Base-by-base conservation (phyloP, 2,329 filamentous ascomycete species). In the Fusarium buxicola region DNA sequence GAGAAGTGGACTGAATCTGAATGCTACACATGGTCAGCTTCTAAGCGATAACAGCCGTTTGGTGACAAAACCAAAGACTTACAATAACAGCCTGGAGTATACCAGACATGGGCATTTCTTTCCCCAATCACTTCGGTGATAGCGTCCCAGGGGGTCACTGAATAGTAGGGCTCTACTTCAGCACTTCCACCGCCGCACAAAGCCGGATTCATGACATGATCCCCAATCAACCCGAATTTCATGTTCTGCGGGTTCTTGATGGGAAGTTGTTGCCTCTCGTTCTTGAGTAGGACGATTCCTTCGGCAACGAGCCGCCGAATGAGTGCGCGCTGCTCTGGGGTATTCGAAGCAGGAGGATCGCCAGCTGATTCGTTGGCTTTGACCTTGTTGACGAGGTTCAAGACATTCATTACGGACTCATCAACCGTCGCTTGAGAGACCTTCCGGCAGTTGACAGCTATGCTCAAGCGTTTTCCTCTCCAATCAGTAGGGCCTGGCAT, bases 201-300 rank as follows among this genome's bases (percentile, higher is more conserved):
- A 11, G 74, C 60, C 21, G 75, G 72, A 7, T 71, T 66, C 41
- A 73, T 74, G 27, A 74, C 66, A 12, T 86, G 85, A 11, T 76
- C 72, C 2, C 75, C 74, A 28, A 77, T 72, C 4, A 76, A 50
- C 2, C 71, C 70, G 7, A 70, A 78, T 11, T 83, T 75, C 1
- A 80, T 41, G 2, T 58, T 60, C 25, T 67, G 49, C 0, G 58
- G 47, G 7, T 63, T 52, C 18, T 70, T 41, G n/a, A 66, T 64
- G 0, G 63, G 63, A 2, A 66, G 5, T 1, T n/a, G 31, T 3
- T 28, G 6, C 0, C 40, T 49, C 2, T 59, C 9, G 1, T 66
- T 64, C 43, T 64, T 66, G 6, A 66, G 25, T 2, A 66, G 12
- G 1, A 66, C 63, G 1, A 66, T 45, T 1, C 63, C 55, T 3